Conservation (phyloP, 257 asterid genomes). For the Vinca minor region DNA sequence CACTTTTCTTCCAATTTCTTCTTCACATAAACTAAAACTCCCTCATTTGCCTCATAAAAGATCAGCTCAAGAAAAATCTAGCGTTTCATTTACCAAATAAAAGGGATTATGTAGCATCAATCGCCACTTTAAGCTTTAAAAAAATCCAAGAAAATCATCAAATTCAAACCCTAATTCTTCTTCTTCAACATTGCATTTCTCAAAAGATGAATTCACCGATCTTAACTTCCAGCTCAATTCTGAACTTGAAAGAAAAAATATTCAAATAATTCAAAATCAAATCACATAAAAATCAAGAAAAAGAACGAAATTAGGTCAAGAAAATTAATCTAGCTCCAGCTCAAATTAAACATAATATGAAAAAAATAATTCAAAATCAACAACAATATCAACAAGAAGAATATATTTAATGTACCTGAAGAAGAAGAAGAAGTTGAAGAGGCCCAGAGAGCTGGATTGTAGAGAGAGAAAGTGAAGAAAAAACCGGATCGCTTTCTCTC, state of each 20-base stretch:
- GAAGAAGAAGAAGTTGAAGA: conserved; percentile 17
- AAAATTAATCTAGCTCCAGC: conserved; percentile 8
- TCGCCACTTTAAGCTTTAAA: background rate
- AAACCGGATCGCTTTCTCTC: background rate
- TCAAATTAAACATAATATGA: background rate
- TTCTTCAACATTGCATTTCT: background rate
- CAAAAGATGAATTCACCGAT: too few species aligned
- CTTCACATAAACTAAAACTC: conserved; percentile 22
- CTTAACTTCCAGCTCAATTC: conserved; percentile 18
- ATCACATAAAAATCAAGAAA: background rate
- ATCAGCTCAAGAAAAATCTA: background rate
- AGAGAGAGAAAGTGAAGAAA: conserved; percentile 18
- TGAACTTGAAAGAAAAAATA: conserved; percentile 8
- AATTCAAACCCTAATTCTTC: background rate
- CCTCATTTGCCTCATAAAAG: conserved; percentile 19
- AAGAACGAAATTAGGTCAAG: too few species aligned
- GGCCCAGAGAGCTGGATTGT: too few species aligned
- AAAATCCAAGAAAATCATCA: background rate
- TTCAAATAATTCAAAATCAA: background rate
- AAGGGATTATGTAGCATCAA: conserved; percentile 1
- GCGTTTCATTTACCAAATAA: conserved; percentile 4
- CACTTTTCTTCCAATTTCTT: conserved; percentile 20
- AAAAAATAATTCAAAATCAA: background rate
- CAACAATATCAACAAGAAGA: background rate
- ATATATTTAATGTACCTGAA: conserved; percentile 15